Percentiles rank a stretch among this genome's conserved stretches.
These are phyloP conservation scores for Escovopsis sp. DNA, from an alignment of 2,329 filamentous ascomycete genomes.

Conservation along the genomic window DNA sequence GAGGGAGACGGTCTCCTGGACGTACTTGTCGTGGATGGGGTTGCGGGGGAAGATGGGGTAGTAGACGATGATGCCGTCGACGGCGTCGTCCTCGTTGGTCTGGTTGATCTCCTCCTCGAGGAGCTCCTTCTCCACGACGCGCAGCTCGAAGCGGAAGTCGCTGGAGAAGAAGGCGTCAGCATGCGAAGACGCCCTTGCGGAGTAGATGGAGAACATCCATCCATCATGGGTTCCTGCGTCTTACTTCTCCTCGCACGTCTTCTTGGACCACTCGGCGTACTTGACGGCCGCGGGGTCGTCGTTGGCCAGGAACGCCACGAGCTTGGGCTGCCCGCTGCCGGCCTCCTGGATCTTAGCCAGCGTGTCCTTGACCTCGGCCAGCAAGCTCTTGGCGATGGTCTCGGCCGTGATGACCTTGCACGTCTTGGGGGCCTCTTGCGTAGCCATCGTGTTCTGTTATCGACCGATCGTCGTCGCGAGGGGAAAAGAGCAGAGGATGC, in stretches of 20 bases:
- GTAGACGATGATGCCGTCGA: conserved; percentile 93
- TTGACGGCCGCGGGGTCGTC: conserved; percentile 77
- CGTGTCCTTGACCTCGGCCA: conserved; percentile 63
- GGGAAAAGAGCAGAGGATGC: no score
- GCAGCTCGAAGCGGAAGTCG: conserved; percentile 80
- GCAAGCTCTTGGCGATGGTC: conserved; percentile 68
- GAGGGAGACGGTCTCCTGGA: conserved; percentile 84
- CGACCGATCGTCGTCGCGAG: no score
- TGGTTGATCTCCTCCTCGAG: conserved; percentile 79
- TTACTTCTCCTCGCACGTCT: conserved; percentile 93
- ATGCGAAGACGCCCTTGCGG: not conserved
- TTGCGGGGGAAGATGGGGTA: conserved; percentile 84
- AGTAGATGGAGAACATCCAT: not conserved
- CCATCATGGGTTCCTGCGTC: conserved; percentile 17
- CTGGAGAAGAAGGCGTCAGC: conserved; percentile 31
- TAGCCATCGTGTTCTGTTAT: conserved; percentile 15
- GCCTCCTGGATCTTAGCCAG: conserved; percentile 53
- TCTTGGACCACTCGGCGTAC: conserved; percentile 95
- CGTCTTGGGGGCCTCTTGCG: conserved; percentile 37
- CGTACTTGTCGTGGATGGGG: conserved; percentile 77
- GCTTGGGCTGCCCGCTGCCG: conserved; percentile 44
- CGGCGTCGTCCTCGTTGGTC: conserved; percentile 61
- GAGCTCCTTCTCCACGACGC: conserved; percentile 67
- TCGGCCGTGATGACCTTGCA: conserved; percentile 91
- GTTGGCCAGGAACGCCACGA: conserved; percentile 88